Base-by-base conservation (phyloP, 2,329 filamentous ascomycete genomes). In the Pseudofabraea citricarpa region DNA sequence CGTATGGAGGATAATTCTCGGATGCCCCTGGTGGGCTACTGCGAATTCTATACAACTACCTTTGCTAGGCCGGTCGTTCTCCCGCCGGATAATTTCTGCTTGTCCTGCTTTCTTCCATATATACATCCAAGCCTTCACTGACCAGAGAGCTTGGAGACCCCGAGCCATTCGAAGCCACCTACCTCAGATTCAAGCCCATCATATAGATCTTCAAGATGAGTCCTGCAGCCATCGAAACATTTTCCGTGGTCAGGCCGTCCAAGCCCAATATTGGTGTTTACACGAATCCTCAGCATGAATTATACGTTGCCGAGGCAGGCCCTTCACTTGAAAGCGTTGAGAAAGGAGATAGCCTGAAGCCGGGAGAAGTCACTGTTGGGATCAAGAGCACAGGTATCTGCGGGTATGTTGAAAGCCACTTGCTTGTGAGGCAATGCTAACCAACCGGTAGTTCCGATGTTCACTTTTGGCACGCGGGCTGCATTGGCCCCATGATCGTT, bases 381-480 rank as follows among this genome's bases (percentile, higher is more conserved):
- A 81, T 97, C 65, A 88, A 91, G 68, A 95, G 87, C 68, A 96
- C 91, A 6, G 93, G 93, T 45, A 97, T 97, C 59, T 97, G 93
- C 74, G 91, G 91, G 80, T 93, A 73, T 61, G 72, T 60, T 26
- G 37, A 36, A 35, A 36, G 22, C 39, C 23, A 36, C 22, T 21
- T 15, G 33, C 24, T 22, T 9, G 18, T 39, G 12, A 33, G 37
- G 15, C 23, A 24, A 18, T 41, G 36, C 47, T 51, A 27, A 50
- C 35, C 18, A 8, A 40, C 20, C 13, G n/a, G 10, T 57, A 91
- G 87, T 45, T 95, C 88, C 48, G 90, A 96, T 66, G 84, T 97
- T 44, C 91, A 97, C 70, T 97, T 97, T 73, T 97, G 91, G 91
- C 88, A 94, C 63, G 85, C 86, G 39, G 91, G 91, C 54, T 87